These are phyloP conservation scores for Scenedesmus sp. DNA, from an alignment of 163 green algal species.

Conservation along the genomic window DNA sequence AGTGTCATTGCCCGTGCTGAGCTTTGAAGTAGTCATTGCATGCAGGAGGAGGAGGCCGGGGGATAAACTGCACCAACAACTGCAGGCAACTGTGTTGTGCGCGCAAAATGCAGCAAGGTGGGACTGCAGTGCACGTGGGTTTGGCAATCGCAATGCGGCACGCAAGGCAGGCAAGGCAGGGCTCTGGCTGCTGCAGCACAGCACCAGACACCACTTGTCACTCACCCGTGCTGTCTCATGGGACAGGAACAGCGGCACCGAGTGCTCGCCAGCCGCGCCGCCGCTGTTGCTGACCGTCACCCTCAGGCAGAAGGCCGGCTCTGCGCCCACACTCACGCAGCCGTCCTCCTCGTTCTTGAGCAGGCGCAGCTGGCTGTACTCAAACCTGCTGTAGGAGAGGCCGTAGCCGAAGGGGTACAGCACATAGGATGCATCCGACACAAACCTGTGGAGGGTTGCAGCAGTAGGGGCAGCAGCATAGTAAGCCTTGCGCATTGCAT, in stretches of 20 bases:
- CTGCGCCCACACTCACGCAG: not conserved
- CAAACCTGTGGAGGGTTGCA: conserved; percentile 44
- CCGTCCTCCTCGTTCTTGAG: not conserved
- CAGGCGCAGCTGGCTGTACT: conserved; percentile 29
- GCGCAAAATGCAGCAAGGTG: too few relatives aligned
- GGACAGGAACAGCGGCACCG: conserved; percentile 29
- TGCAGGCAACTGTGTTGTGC: too few relatives aligned
- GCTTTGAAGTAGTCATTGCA: not conserved
- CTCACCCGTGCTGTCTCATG: conserved; percentile 12
- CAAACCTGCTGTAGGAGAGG: conserved; percentile 50
- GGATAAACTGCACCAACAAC: too few relatives aligned
- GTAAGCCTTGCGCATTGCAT: too few relatives aligned
- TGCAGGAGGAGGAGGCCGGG: too few relatives aligned
- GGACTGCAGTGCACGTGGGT: too few relatives aligned
- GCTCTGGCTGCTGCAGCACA: too few relatives aligned
- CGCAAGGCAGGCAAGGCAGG: not conserved
- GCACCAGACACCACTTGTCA: too few relatives aligned
- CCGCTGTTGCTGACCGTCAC: conserved; percentile 52
- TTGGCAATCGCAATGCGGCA: too few relatives aligned
- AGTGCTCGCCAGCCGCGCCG: conserved; percentile 8
- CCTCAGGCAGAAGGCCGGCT: conserved; percentile 23
- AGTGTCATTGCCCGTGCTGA: too few relatives aligned
- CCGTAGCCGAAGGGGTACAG: conserved; percentile 59
- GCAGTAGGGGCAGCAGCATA: conserved; percentile 22
- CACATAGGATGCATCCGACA: conserved; percentile 38